A percentile compares a stretch with the other conserved stretches of the same genome.
phyloP scores from a whole-genome alignment of 2,329 filamentous ascomycete species.

The Botryotinia narcissicola region DNA sequence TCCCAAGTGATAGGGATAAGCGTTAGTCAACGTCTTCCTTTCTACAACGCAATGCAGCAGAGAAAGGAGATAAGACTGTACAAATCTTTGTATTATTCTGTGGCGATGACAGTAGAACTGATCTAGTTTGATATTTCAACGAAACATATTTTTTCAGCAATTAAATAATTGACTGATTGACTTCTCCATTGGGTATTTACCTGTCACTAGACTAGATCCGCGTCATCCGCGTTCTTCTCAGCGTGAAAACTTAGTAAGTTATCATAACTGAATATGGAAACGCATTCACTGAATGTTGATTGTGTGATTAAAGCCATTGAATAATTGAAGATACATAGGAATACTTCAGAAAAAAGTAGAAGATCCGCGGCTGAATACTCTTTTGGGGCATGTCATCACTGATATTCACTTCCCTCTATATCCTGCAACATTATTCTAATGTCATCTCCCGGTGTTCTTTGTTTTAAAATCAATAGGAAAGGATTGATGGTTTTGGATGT shows the following conservation, averaged over 20 bases:
- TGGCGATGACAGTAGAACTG: neutral
- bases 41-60: no score
- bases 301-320: neutral
- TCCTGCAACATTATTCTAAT: neutral
- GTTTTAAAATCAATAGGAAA: fast-evolving
- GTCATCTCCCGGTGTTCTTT: fast-evolving
- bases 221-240: neutral
- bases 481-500: neutral
- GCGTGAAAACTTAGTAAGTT: neutral
- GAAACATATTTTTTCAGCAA: no score
- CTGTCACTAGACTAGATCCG: neutral
- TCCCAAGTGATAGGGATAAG: no score
- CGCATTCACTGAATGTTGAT: neutral
- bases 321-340: neutral
- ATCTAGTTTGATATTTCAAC: no score
- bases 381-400: neutral
- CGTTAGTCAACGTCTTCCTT: no score
- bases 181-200: neutral
- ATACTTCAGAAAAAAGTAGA: no score
- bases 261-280: neutral
- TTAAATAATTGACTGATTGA: neutral
- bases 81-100: fast-evolving
- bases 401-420: neutral
- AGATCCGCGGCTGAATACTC: neutral
- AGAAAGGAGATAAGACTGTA: neutral